Conservation (phyloP, 1,284 basidiomycete species). For the Puccinia triticina region DNA sequence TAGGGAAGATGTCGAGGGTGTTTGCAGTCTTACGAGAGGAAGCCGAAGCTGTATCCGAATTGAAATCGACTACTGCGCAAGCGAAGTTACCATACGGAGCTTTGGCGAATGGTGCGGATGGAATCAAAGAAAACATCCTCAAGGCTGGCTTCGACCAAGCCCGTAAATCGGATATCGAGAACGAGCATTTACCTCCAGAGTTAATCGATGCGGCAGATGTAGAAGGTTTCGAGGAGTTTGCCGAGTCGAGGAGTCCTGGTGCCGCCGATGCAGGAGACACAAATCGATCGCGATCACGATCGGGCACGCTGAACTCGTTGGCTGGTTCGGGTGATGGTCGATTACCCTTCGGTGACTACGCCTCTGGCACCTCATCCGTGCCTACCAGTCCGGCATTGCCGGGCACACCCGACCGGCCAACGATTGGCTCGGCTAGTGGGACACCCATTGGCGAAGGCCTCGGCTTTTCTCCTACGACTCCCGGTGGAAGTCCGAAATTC, state of each 20-base stretch:
- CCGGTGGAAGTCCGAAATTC: slow-evolving; percentile 61
- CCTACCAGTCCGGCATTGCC: slow-evolving; percentile 42
- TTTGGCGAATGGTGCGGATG: slow-evolving; percentile 86
- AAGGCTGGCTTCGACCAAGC: slow-evolving; percentile 84
- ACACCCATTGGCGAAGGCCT: slow-evolving; percentile 33
- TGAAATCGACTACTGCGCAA: slow-evolving; percentile 84
- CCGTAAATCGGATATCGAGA: slow-evolving; percentile 97
- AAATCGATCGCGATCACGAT: slow-evolving; percentile 38
- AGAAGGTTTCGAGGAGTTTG: slow-evolving; percentile 55
- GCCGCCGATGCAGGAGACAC: slow-evolving; percentile 50
- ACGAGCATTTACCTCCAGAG: slow-evolving; percentile 92
- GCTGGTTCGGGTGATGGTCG: slow-evolving; percentile 39
- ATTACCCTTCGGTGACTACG: slow-evolving; percentile 41
- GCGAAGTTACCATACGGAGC: slow-evolving; percentile 80
- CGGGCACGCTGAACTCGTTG: slow-evolving; percentile 42
- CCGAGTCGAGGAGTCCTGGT: slow-evolving; percentile 49
- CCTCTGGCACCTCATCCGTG: slow-evolving; percentile 14
- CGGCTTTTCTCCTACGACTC: slow-evolving; percentile 45
- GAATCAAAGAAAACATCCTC: slow-evolving; percentile 89
- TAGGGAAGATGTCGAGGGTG: slow-evolving; percentile 92
- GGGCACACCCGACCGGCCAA: slow-evolving; percentile 31
- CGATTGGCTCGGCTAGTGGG: slow-evolving; percentile 18
- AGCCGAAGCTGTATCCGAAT: slow-evolving; percentile 93
- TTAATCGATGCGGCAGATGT: slow-evolving; percentile 79
- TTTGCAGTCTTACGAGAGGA: slow-evolving; percentile 97